phyloP scores from a whole-genome alignment of 1,139 yeast genomes.

The Taphrina pruni region DNA sequence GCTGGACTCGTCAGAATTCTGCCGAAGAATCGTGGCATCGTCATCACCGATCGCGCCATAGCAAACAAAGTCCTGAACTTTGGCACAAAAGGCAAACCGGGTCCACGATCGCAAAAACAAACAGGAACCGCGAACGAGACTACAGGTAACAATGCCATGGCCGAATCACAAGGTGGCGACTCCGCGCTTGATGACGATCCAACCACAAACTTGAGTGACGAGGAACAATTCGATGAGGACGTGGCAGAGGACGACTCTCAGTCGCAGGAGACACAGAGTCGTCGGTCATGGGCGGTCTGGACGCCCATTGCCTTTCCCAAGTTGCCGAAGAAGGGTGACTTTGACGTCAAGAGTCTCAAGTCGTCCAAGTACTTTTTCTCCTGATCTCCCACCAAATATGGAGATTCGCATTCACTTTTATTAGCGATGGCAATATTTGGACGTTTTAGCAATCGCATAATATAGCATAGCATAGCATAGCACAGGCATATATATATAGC shows the following conservation, averaged over 20 bases:
- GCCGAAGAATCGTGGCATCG: constrained; percentile 19
- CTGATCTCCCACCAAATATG: constrained; percentile 42
- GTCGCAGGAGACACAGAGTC: neutral
- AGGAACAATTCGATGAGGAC: constrained; percentile 44
- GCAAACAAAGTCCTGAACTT: constrained; percentile 28
- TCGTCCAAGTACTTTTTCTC: constrained; percentile 83
- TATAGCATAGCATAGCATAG: neutral
- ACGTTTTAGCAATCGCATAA: neutral
- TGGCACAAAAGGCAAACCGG: constrained; percentile 21
- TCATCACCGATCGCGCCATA: constrained; percentile 18
- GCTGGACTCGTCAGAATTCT: constrained; percentile 55
- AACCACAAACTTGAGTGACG: constrained; percentile 39
- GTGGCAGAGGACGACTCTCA: constrained; percentile 29
- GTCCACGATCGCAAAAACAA: neutral
- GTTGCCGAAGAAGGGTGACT: constrained; percentile 81
- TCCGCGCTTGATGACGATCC: neutral
- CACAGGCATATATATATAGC: neutral
- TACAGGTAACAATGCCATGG: neutral
- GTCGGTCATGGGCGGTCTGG: constrained; percentile 19
- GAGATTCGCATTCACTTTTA: neutral
- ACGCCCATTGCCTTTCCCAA: constrained; percentile 63
- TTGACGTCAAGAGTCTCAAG: constrained; percentile 75
- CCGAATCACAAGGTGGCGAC: constrained; percentile 7
- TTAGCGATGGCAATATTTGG: neutral
- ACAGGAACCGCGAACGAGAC: neutral